Evolutionary conservation across 768 basidiomycete genomes (phyloP).

Genomic region (Saitozyma podzolica): DNA sequence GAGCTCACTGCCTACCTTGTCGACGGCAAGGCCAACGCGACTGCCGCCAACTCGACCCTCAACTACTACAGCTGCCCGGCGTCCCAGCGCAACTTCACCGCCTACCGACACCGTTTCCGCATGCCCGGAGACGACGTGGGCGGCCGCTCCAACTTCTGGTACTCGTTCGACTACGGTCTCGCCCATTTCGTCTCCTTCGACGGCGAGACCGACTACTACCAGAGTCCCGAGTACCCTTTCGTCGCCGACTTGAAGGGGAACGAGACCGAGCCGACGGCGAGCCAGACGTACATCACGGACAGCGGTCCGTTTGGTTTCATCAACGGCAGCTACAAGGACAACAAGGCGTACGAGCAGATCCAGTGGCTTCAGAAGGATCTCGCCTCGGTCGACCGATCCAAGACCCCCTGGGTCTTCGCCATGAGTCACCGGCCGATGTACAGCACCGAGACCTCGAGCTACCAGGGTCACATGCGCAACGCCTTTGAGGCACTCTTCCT

Average conservation of each 20-base stretch:
- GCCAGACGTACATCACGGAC: conserved; percentile 18
- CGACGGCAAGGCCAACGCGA: conserved; percentile 15
- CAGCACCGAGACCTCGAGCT: conserved; percentile 5
- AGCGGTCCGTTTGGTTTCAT: conserved; percentile 19
- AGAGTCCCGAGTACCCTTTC: conserved; percentile 22
- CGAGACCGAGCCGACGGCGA: conserved; percentile 20
- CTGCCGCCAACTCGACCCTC: conserved; percentile 10
- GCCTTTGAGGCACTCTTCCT: conserved; percentile 43
- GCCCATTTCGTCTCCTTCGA: conserved; percentile 41
- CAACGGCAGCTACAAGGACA: conserved; percentile 13
- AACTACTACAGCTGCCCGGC: conserved; percentile 17
- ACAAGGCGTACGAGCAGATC: conserved; percentile 18
- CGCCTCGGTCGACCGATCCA: conserved; percentile 28
- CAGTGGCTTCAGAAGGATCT: conserved; percentile 39
- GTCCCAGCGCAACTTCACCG: conserved; percentile 25
- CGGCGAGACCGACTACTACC: conserved; percentile 34
- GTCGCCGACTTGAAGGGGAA: conserved; percentile 27
- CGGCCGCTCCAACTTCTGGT: conserved; percentile 38
- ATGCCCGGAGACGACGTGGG: conserved; percentile 30
- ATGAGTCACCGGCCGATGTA: conserved; percentile 32
- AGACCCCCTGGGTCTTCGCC: conserved; percentile 42
- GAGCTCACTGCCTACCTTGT: conserved; percentile 11
- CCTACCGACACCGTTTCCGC: conserved; percentile 29
- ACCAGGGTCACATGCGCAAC: conserved; percentile 19
- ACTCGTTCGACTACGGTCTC: conserved; percentile 40